phyloP scores from a whole-genome alignment of 2,329 filamentous ascomycete species.

The Penicillium sp. region DNA sequence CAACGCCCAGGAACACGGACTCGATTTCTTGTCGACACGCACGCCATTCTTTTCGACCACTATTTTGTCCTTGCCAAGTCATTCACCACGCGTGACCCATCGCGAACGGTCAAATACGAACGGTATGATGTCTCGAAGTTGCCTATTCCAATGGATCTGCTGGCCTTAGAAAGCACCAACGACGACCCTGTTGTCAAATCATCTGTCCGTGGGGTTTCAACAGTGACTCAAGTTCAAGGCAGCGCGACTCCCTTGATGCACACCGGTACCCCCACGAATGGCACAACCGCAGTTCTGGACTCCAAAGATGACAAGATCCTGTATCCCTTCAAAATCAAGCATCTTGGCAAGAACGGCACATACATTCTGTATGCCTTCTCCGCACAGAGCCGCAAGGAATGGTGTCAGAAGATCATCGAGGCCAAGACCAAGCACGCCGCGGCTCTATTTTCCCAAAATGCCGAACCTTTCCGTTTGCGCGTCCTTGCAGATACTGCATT shows the following conservation, averaged over 20 bases:
- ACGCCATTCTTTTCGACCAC: constrained; percentile 91
- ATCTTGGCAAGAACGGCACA: constrained; percentile 78
- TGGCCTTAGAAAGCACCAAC: constrained; percentile 86
- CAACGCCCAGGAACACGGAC: constrained; percentile 81
- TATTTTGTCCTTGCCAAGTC: constrained; percentile 89
- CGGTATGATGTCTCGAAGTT: constrained; percentile 90
- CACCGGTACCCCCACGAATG: constrained; percentile 56
- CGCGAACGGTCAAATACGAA: constrained; percentile 68
- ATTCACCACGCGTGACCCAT: constrained; percentile 62
- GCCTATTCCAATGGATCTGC: constrained; percentile 91
- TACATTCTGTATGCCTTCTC: constrained; percentile 85
- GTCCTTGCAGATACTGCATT: constrained; percentile 93
- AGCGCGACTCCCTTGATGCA: constrained; percentile 54
- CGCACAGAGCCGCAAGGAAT: constrained; percentile 69
- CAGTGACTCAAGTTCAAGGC: constrained; percentile 53
- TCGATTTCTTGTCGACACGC: constrained; percentile 90
- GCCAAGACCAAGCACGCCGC: constrained; percentile 92
- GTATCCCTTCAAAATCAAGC: constrained; percentile 93
- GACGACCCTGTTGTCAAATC: constrained; percentile 86
- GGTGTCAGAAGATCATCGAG: constrained; percentile 90
- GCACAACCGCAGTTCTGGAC: constrained; percentile 48
- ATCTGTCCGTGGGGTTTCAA: constrained; percentile 63
- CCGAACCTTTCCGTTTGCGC: constrained; percentile 86
- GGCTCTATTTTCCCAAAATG: constrained; percentile 83
- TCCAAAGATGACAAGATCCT: constrained; percentile 73